Percentiles rank a stretch among this genome's conserved stretches.
Conservation (phyloP, 2,329 filamentous ascomycete species). For the Xylariaceae sp. region DNA sequence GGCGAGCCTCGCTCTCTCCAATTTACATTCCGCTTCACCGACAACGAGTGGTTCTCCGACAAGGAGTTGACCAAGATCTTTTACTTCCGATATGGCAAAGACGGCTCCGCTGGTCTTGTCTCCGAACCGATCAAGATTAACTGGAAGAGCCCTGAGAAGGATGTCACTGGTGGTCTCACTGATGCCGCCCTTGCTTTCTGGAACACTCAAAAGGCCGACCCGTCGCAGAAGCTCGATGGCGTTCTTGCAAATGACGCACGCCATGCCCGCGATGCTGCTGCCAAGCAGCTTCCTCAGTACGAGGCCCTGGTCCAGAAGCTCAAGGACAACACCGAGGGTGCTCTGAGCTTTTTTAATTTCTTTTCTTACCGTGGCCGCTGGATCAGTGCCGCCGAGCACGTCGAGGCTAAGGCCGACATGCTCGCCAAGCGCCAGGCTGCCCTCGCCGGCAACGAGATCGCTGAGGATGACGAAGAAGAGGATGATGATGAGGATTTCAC, state of each 20-base stretch:
- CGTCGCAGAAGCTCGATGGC: constrained; percentile 34
- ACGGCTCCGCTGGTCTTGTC: constrained; percentile 56
- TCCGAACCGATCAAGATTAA: constrained; percentile 62
- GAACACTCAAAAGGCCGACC: constrained; percentile 45
- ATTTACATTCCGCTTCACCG: constrained; percentile 49
- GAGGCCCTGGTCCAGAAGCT: constrained; percentile 23
- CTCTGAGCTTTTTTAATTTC: constrained; percentile 63
- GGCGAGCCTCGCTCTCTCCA: constrained; percentile 60
- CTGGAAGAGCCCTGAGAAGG: constrained; percentile 57
- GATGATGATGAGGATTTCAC: constrained; percentile 31
- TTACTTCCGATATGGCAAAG: constrained; percentile 54
- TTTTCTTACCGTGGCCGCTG: constrained; percentile 60
- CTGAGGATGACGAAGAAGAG: constrained; percentile 35
- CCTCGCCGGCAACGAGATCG: constrained; percentile 24
- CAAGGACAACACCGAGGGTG: constrained; percentile 27
- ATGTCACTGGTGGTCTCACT: constrained; percentile 57
- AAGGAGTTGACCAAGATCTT: constrained; percentile 60
- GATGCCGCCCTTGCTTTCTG: constrained; percentile 54
- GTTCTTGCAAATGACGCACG: constrained; percentile 25
- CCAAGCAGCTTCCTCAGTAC: constrained; percentile 27
- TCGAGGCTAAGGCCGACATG: constrained; percentile 41
- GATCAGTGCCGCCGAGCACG: constrained; percentile 56
- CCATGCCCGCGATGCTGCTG: constrained; percentile 26
- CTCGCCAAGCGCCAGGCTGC: constrained; percentile 28
- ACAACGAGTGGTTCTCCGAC: constrained; percentile 59